Evolutionary conservation across 140 eudicot species (phyloP).

Genomic region (Senecio squalidus): DNA sequence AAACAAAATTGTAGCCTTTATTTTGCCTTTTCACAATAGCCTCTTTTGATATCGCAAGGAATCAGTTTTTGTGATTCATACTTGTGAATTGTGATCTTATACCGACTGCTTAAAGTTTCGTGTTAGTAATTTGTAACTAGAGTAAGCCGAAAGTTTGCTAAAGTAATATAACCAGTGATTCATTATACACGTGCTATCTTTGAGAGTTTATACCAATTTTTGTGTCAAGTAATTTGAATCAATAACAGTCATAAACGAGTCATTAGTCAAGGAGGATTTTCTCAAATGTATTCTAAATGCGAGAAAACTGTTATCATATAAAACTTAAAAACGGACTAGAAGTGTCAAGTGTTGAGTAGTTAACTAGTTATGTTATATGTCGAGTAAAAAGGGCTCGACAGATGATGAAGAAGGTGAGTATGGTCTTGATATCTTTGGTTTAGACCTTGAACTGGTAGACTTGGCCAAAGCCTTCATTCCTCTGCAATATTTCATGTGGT

Average conservation of each 20-base stretch:
- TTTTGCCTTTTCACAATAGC: too few species aligned
- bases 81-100: not conserved
- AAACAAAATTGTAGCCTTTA: constrained; percentile 2
- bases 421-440: constrained; percentile 21
- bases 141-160: not conserved
- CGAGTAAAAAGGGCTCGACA: constrained; percentile 22
- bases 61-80: not conserved
- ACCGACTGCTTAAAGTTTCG: not conserved
- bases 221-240: not conserved
- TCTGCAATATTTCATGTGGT: constrained; percentile 70
- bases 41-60: too few species aligned
- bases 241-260: not conserved
- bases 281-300: not conserved
- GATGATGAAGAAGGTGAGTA: constrained; percentile 14
- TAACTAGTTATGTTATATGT: too few species aligned
- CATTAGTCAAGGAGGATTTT: not conserved
- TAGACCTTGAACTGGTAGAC: constrained; percentile 22
- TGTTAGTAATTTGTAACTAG: not conserved
- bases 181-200: not conserved
- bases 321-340: not conserved
- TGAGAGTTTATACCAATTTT: constrained; percentile 8
- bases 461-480: constrained; percentile 57
- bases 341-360: too few species aligned
- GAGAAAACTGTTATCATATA: not conserved
- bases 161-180: constrained; percentile 3